Base-by-base conservation (phyloP, 2,329 filamentous ascomycete species). In the Trematosphaeria pertusa region DNA sequence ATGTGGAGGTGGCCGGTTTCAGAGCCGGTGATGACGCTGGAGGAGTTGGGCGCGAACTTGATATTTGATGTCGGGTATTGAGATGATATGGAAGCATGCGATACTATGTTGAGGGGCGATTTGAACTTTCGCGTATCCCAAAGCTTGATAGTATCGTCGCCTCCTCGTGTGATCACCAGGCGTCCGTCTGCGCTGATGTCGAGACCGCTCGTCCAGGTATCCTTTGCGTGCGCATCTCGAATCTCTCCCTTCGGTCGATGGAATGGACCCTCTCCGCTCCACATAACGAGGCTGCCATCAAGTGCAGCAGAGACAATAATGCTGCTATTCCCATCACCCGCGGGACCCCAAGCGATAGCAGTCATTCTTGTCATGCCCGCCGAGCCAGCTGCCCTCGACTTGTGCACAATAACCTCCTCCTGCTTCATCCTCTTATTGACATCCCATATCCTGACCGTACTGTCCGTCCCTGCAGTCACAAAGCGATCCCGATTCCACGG, bases 91-190 rank as follows among this genome's bases (percentile, higher is more conserved):
- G 93, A 96, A 1, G 83, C 73, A 71, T 96, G 91, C 5, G 86
- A 77, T 12, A 90, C 84, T 1, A 86, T 89, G 37, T 91, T 89
- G 11, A 99, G 81, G 3, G 94, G 91, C 46, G 87, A 81, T 69
- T 94, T 97, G 79, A 99, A 96, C 66, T 97, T 97, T 48, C 94
- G 85, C 3, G 87, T 95, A 69, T 99, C 94, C 94, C 94, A 99
- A 2, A 97, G 80, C 75, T 97, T 97, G 72, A 99, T 93, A 2
- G 88, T 82, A 66, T 95, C 85, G 72, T 99, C 94, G 39, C 92
- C 93, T 44, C 94, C 94, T 58, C 91, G 82, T 1, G 91, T 96
- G 6, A 97, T 87, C 3, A 97, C 85, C 76, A 97, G 87, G 48
- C 93, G 84, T 8, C 94, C 94, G 69, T 97, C 94, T 0, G 86